Base-by-base conservation (phyloP, 2,329 filamentous ascomycete genomes). In the Aspergillus puulaauensis region DNA sequence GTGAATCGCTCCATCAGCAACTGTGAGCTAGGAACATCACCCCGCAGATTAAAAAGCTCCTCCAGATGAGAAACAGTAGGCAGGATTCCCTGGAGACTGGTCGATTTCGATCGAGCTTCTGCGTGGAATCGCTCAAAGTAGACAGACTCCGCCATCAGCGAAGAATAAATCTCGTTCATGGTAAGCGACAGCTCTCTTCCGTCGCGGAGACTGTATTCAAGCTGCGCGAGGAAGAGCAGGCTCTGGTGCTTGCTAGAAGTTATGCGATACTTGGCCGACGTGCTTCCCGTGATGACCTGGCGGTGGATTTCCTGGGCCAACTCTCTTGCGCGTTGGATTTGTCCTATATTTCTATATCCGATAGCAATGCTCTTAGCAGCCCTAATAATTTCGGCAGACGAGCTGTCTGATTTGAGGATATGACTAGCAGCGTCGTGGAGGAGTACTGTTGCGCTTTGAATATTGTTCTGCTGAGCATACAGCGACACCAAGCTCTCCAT, bases 181-280 rank as follows among this genome's bases (percentile, higher is more conserved):
- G 74, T 74, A 50, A 68, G 57, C 4, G 66, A 68, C 11, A 58
- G 37, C 33, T 59, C 35, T 8, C 27, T 35, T 7, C 21, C 11
- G 31, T 55, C 53, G 15, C 66, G 68, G 15, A 77, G 66, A 47
- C 66, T 73, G 58, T 79, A 75, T 64, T 81, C 76, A 6, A 81
- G 65, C 51, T 79, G 75, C 12, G 79, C 79, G 11, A 81, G 64
- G 70, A 80, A 81, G 9, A 77, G 72, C 12, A 77, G 68, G 46
- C 66, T 71, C 27, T 72, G 68, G 14, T 71, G 73, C 8, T 66
- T 65, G 41, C 67, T 65, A 0, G 66, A 62, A 1, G 70, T 65
- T 11, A 76, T 47, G 40, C 76, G 65, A 37, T 76, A 74, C n/a
- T 62, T 46, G 9, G 71, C 68, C 4, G 64, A 61, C 21, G 66